Evolutionary conservation across 768 basidiomycete genomes (phyloP), one percentile per base, ranked within the genome.

Genomic region (Hemileccinum impolitum): DNA sequence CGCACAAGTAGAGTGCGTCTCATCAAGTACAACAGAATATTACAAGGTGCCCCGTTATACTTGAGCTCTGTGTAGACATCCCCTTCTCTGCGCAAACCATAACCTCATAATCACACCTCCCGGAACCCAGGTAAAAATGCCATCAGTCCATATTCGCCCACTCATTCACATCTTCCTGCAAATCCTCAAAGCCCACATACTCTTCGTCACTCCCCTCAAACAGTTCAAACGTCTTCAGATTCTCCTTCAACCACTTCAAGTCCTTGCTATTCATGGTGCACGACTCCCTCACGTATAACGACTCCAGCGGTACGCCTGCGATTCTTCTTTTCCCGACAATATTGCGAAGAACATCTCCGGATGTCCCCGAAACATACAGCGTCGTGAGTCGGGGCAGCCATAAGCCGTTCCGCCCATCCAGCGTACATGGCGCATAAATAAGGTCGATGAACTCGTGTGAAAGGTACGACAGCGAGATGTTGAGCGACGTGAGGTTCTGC

Each of bases 311-410:
- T 10, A 60, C 65, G 2, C 78, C 81, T 2, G 64, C 65, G 3
- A 58, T 64, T 38, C 45, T 70, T 47, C 81, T 72, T 39, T 57
- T 61, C 41, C 67, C 62, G 2, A 87, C 72, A n/a, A 88, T 62
- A 19, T 56, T 45, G 35, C 70, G 74, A 61, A 88, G 63, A 21
- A 59, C 43, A 2, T 43, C 2, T 1, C 77, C 80, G 8, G 64
- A 54, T 8, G 81, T 60, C 7, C 73, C 77, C 7, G 72, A 66
- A 6, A 79, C 74, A 26, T 66, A 72, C 39, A 88, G 58, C 13
- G 67, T 71, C 52, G 71, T 64, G 9, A 89, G 71, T 40, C 71
- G 70, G 23, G 84, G 85, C 34, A 82, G 77, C 57, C 68, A 76
- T 9, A 44, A 23, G 14, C 39, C 40, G 12, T 40, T 37, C 18